Conservation (phyloP, 495 filamentous ascomycete genomes). For the Penicillium herquei region DNA sequence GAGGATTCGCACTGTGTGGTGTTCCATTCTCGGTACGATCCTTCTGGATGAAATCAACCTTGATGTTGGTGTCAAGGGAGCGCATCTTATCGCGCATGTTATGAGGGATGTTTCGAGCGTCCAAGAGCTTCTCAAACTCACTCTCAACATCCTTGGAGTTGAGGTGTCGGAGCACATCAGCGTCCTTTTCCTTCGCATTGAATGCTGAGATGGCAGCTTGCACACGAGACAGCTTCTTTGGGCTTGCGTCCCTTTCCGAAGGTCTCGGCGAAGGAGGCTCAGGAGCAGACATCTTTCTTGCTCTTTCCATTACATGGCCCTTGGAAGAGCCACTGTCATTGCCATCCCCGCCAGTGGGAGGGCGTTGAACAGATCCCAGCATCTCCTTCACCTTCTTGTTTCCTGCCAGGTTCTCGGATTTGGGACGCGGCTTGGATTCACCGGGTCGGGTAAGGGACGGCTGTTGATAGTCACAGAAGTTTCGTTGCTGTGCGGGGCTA, state of each 20-base stretch:
- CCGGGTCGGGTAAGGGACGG: slow-evolving; percentile 50
- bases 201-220: slow-evolving; percentile 66
- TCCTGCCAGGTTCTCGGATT: slow-evolving; percentile 48
- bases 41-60: slow-evolving; percentile 90
- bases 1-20: slow-evolving; percentile 32
- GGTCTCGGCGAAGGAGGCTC: slow-evolving; percentile 18
- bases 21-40: slow-evolving; percentile 67
- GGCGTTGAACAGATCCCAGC: slow-evolving; percentile 23
- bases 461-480: slow-evolving; percentile 58
- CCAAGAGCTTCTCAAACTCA: slow-evolving; percentile 54
- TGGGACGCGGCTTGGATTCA: slow-evolving; percentile 47
- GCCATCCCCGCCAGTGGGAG: slow-evolving; percentile 26
- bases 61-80: slow-evolving; percentile 81
- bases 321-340: slow-evolving; percentile 22
- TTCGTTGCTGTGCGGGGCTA: slow-evolving; percentile 62
- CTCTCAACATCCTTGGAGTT: slow-evolving; percentile 47
- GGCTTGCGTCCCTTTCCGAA: slow-evolving; percentile 28
- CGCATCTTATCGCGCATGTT: slow-evolving; percentile 94
- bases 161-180: slow-evolving; percentile 41
- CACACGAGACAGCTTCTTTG: slow-evolving; percentile 52
- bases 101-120: slow-evolving; percentile 87
- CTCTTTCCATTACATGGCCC: slow-evolving; percentile 15
- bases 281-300: slow-evolving; percentile 19
- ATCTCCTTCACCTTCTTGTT: slow-evolving; percentile 40
- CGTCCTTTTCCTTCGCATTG: slow-evolving; percentile 48